Evolutionary conservation across 1,284 basidiomycete species (phyloP).

Genomic region (Boletellus deceptivus): DNA sequence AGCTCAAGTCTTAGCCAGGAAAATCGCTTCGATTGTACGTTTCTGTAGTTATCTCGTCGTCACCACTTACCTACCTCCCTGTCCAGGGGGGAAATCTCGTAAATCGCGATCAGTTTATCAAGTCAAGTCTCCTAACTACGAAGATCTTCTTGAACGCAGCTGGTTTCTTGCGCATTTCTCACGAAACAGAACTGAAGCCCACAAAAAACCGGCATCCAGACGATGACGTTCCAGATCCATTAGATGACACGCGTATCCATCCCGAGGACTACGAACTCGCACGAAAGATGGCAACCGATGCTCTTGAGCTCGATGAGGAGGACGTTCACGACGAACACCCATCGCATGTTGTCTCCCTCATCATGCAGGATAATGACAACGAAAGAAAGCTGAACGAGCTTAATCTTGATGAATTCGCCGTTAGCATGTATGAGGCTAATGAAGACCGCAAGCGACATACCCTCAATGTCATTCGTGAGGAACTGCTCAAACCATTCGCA

Average conservation of each 20-base stretch:
- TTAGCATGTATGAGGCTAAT: slow-evolving; percentile 83
- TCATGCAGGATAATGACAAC: slow-evolving; percentile 84
- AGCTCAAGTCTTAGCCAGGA: slow-evolving; percentile 82
- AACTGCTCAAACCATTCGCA: slow-evolving; percentile 83
- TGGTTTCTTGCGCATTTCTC: slow-evolving; percentile 86
- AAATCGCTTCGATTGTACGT: slow-evolving; percentile 71
- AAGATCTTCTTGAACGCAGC: slow-evolving; percentile 90
- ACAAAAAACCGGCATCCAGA: slow-evolving; percentile 69
- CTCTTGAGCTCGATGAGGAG: slow-evolving; percentile 93
- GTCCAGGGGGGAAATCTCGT: slow-evolving; percentile 76
- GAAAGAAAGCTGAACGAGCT: slow-evolving; percentile 86
- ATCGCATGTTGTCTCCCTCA: slow-evolving; percentile 79
- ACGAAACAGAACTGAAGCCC: slow-evolving; percentile 60
- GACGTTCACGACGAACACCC: slow-evolving; percentile 89
- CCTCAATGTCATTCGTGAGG: slow-evolving; percentile 84
- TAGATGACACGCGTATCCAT: slow-evolving; percentile 96
- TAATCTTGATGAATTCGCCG: slow-evolving; percentile 95
- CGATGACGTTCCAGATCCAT: slow-evolving; percentile 78
- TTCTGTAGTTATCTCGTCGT: slow-evolving; percentile 4
- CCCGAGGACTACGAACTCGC: slow-evolving; percentile 98
- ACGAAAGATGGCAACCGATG: slow-evolving; percentile 98
- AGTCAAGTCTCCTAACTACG: slow-evolving; percentile 74
- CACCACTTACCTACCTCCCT: slow-evolving; percentile 6
- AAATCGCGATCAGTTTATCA: slow-evolving; percentile 85
- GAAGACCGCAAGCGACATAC: slow-evolving; percentile 86